A percentile compares a stretch with the other conserved stretches of the same genome.
Evolutionary conservation across 2,329 filamentous ascomycete genomes (phyloP).

Genomic region (Talaromyces sp.): DNA sequence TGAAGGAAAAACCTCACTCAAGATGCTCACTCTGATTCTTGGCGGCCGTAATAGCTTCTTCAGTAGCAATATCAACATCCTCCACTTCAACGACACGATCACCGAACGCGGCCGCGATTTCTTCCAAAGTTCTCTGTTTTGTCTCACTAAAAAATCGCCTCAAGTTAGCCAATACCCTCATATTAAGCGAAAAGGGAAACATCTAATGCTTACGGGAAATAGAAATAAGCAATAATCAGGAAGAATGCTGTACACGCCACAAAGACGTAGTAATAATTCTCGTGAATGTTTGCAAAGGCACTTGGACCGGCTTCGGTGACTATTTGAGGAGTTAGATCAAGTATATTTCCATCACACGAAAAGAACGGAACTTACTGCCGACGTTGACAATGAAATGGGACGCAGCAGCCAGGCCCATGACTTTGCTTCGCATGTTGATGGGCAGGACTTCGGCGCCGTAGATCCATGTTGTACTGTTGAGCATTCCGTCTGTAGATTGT

Average conservation of each 20-base stretch:
- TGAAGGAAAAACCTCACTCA: background rate
- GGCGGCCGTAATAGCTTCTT: conserved; percentile 18
- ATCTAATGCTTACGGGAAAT: conserved; percentile 46
- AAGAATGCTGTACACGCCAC: conserved; percentile 53
- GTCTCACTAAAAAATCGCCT: conserved; percentile 41
- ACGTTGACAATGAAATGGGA: conserved; percentile 57
- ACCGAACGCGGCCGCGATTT: conserved; percentile 49
- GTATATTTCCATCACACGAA: background rate
- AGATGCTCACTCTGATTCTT: conserved; percentile 14
- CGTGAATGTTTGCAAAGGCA: conserved; percentile 55
- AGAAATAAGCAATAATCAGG: conserved; percentile 51
- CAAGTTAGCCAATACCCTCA: background rate
- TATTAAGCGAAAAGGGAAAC: conserved; percentile 19
- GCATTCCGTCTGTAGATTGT: conserved; percentile 42
- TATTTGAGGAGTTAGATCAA: conserved; percentile 8
- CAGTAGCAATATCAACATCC: conserved; percentile 15
- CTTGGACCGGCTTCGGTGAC: conserved; percentile 55
- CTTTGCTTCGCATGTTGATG: conserved; percentile 51
- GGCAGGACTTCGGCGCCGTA: conserved; percentile 57
- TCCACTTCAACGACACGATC: conserved; percentile 40
- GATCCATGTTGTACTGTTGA: conserved; percentile 55
- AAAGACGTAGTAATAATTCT: conserved; percentile 62
- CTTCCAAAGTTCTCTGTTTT: conserved; percentile 48
- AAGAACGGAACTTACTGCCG: conserved; percentile 30
- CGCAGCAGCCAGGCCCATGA: conserved; percentile 55